A percentile compares a stretch with the other conserved stretches of the same genome.
phyloP scores from a whole-genome alignment of 192 early-diverging fungal species.

The Backusella westeae region DNA sequence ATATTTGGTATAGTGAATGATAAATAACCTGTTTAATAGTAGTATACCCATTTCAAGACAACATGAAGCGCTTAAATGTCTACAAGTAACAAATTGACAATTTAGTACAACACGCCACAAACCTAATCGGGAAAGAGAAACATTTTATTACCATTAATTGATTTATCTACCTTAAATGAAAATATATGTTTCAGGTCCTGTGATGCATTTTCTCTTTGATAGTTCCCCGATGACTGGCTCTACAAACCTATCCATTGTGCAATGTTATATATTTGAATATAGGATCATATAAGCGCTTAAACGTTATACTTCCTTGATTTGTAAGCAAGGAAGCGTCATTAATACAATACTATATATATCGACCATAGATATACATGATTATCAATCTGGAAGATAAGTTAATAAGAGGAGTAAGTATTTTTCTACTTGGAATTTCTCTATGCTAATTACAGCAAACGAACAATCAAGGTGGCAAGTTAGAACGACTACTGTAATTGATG shows the following conservation, averaged over 20 bases:
- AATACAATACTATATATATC: neutral
- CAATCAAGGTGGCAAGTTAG: neutral
- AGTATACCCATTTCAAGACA: neutral
- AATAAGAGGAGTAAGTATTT: neutral
- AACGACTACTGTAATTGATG: neutral
- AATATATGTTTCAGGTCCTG: neutral
- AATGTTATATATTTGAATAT: neutral
- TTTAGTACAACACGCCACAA: slow-evolving; percentile 4
- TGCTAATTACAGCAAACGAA: neutral
- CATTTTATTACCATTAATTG: neutral
- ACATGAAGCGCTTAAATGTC: neutral
- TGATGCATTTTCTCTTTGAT: neutral
- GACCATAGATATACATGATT: neutral
- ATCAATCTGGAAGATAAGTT: neutral
- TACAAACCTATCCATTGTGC: neutral
- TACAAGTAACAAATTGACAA: neutral
- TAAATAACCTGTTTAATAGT: neutral
- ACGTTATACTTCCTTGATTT: neutral
- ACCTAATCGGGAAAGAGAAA: neutral
- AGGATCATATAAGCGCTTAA: neutral
- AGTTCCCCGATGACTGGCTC: neutral
- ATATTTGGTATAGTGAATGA: neutral
- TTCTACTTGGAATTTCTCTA: neutral
- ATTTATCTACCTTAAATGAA: neutral
- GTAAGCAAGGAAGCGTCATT: neutral